Evolutionary conservation across 495 filamentous ascomycete species (phyloP).

Genomic region (Terfezia claveryi): DNA sequence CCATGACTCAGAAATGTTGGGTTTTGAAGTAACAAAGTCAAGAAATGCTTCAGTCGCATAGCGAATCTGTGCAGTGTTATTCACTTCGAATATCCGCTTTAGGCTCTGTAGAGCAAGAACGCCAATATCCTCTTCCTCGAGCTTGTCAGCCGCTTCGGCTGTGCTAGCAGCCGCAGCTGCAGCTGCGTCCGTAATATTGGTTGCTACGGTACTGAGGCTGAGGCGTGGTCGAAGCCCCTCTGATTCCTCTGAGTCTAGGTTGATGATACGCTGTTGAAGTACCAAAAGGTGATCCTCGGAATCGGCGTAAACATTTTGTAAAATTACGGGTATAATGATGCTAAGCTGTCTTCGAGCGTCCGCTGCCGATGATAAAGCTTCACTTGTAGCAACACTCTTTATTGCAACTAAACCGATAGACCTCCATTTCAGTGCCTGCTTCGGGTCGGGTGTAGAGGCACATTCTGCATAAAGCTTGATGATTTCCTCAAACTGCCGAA

Average conservation of each 20-base stretch:
- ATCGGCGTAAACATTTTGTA: conserved; percentile 65
- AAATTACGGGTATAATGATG: conserved; percentile 54
- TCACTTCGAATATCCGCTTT: conserved; percentile 52
- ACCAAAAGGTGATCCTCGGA: conserved; percentile 43
- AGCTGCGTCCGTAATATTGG: not conserved
- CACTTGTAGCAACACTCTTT: conserved; percentile 52
- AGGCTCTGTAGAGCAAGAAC: conserved; percentile 61
- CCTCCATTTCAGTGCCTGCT: conserved; percentile 46
- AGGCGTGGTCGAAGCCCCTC: not conserved
- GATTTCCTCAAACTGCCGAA: conserved; percentile 59
- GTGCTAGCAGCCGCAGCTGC: conserved; percentile 33
- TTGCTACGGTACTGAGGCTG: not conserved
- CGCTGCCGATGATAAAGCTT: conserved; percentile 48
- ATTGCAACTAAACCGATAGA: conserved; percentile 61
- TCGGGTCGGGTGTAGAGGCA: conserved; percentile 33
- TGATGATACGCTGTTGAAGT: conserved; percentile 33
- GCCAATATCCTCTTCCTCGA: conserved; percentile 71
- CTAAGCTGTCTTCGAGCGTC: conserved; percentile 41
- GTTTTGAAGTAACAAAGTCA: conserved; percentile 42
- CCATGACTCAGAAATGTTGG: conserved; percentile 37
- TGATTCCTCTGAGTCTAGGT: not conserved
- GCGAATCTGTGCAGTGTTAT: conserved; percentile 55
- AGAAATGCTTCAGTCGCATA: conserved; percentile 46
- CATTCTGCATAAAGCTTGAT: conserved; percentile 56
- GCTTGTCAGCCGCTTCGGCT: conserved; percentile 59